phyloP scores from a whole-genome alignment of 2,329 filamentous ascomycete genomes.

The Clonostachys rhizophaga region DNA sequence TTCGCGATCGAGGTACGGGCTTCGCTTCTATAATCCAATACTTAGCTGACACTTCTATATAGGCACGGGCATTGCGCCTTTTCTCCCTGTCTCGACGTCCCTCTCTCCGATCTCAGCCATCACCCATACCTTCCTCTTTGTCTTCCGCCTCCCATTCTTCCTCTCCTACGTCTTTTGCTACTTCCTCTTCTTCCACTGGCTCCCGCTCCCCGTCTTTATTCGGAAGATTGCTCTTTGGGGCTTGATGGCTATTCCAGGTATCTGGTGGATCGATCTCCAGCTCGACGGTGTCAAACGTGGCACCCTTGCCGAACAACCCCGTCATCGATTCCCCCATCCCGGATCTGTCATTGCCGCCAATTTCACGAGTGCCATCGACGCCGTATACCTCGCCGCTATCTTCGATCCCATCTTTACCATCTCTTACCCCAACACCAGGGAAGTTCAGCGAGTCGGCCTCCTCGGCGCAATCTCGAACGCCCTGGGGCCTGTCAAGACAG shows the following conservation, averaged over 20 bases:
- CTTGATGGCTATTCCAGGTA: constrained; percentile 80
- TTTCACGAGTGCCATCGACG: constrained; percentile 89
- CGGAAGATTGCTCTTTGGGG: constrained; percentile 87
- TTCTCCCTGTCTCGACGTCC: constrained; percentile 74
- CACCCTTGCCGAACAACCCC: constrained; percentile 71
- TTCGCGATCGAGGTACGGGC: constrained; percentile 73
- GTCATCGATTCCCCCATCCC: constrained; percentile 69
- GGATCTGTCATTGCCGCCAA: constrained; percentile 83
- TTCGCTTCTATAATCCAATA: background rate
- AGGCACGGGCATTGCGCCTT: constrained; percentile 96
- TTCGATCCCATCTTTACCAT: constrained; percentile 94
- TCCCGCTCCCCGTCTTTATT: constrained; percentile 57
- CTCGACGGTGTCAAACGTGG: constrained; percentile 95
- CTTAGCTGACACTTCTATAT: constrained; percentile 6
- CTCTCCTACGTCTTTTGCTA: constrained; percentile 63
- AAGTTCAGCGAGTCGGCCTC: constrained; percentile 74
- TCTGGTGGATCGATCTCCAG: constrained; percentile 99
- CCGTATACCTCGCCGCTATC: constrained; percentile 88
- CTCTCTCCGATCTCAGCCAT: constrained; percentile 58
- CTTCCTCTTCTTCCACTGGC: constrained; percentile 77
- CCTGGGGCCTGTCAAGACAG: constrained; percentile 53
- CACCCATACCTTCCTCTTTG: constrained; percentile 68
- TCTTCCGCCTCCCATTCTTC: constrained; percentile 76
- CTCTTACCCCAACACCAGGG: constrained; percentile 69
- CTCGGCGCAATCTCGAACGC: constrained; percentile 70